Percentiles rank a stretch among this genome's conserved stretches.
Evolutionary conservation across 2,329 filamentous ascomycete genomes (phyloP).

Genomic region (Alternaria postmessia): DNA sequence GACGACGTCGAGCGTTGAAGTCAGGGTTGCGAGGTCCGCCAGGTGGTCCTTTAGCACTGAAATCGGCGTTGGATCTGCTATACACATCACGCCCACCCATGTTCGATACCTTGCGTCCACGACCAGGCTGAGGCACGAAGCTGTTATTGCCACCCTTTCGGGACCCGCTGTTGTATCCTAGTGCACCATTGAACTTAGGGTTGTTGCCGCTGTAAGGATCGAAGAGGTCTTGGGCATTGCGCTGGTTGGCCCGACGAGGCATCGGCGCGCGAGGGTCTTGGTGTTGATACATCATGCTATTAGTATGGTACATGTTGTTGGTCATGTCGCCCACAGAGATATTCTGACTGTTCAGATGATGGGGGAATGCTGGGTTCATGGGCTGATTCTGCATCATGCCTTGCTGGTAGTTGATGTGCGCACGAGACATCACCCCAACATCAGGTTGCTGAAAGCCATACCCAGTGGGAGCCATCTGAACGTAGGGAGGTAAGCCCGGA

Average conservation of each 20-base stretch:
- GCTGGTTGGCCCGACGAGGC: slow-evolving; percentile 12
- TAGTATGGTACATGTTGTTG: slow-evolving; percentile 31
- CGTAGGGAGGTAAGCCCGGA: slow-evolving; percentile 19
- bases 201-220: slow-evolving; percentile 14
- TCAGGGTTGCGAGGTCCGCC: slow-evolving; percentile 9
- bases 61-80: slow-evolving; percentile 19
- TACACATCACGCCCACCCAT: slow-evolving; percentile 20
- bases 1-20: not conserved
- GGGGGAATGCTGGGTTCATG: slow-evolving; percentile 23
- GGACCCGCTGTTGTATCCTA: slow-evolving; percentile 15
- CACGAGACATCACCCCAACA: slow-evolving; percentile 15
- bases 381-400: slow-evolving; percentile 16
- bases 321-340: slow-evolving; percentile 41
- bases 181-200: slow-evolving; percentile 27
- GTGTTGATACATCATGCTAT: slow-evolving; percentile 14
- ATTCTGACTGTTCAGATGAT: slow-evolving; percentile 17
- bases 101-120: slow-evolving; percentile 34
- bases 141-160: slow-evolving; percentile 24
- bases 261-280: slow-evolving; percentile 18
- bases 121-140: slow-evolving; percentile 21
- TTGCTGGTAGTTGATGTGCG: slow-evolving; percentile 21
- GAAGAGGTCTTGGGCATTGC: slow-evolving; percentile 23
- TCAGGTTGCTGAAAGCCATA: slow-evolving; percentile 23
- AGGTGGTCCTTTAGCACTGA: slow-evolving; percentile 5
- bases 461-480: slow-evolving; percentile 20